phyloP scores from a whole-genome alignment of 1,139 yeast species.

The Yamadazyma mexicana region DNA sequence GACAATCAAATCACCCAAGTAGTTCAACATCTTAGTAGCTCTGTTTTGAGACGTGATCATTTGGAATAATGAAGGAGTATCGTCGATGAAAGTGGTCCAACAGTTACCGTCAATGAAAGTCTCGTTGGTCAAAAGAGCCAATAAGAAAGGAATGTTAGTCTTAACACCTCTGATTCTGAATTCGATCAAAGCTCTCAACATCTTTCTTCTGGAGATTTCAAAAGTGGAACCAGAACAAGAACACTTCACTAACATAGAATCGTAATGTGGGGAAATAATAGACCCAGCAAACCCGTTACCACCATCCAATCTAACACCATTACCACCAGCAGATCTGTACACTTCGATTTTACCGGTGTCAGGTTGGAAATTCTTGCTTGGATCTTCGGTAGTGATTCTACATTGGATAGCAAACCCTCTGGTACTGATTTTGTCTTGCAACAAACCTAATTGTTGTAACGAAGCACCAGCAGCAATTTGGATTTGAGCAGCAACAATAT shows the following conservation, averaged over 20 bases:
- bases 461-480: constrained; percentile 99
- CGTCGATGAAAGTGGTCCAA: constrained; percentile 99
- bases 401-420: constrained; percentile 99
- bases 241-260: constrained; percentile 97
- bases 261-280: constrained; percentile 94
- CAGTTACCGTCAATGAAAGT: constrained; percentile 86
- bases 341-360: constrained; percentile 99
- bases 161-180: constrained; percentile 98
- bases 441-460: constrained; percentile 81
- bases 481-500: constrained; percentile 96
- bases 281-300: constrained; percentile 99
- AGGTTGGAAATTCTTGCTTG: constrained; percentile 94
- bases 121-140: constrained; percentile 89
- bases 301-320: constrained; percentile 98
- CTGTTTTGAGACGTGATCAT: constrained; percentile 95
- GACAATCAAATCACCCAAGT: constrained; percentile 89
- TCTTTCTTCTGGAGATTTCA: constrained; percentile 95
- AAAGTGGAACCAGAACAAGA: constrained; percentile 94
- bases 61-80: constrained; percentile 92
- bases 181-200: constrained; percentile 94
- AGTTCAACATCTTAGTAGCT: constrained; percentile 88
- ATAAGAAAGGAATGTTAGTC: constrained; percentile 93
- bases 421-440: constrained; percentile 92
- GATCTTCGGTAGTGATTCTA: constrained; percentile 98
- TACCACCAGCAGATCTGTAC: constrained; percentile 98